A percentile compares a stretch with the other conserved stretches of the same genome.
Evolutionary conservation across 2,329 filamentous ascomycete species (phyloP).

Genomic region (Colletotrichum sp.): DNA sequence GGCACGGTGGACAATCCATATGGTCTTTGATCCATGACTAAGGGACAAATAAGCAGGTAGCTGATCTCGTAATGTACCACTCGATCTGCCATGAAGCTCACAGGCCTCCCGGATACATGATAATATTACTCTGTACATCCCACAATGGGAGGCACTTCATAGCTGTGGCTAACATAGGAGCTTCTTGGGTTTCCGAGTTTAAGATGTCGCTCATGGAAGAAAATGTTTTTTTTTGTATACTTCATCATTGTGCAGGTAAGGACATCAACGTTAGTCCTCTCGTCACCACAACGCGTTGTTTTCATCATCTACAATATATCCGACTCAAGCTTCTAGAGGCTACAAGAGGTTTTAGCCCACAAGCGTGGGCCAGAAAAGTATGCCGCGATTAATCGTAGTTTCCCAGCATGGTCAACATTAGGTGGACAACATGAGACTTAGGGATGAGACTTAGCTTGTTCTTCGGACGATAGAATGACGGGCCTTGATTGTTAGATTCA

Average conservation of each 20-base stretch:
- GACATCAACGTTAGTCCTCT: not conserved
- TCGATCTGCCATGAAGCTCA: not conserved
- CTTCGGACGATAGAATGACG: fast-evolving
- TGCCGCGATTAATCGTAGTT: not conserved
- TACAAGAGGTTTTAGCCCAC: fast-evolving
- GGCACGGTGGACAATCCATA: fast-evolving
- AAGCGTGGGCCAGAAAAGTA: fast-evolving
- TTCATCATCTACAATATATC: not conserved
- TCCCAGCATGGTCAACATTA: not conserved
- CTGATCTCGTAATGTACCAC: not conserved
- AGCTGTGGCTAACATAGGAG: fast-evolving
- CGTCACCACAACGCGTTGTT: not conserved
- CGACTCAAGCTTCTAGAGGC: fast-evolving
- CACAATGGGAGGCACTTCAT: not conserved
- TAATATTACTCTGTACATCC: not conserved
- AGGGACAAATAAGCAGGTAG: fast-evolving
- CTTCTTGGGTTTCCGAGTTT: fast-evolving
- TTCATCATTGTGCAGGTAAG: not conserved
- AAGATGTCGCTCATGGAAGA: not conserved
- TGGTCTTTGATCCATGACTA: not conserved
- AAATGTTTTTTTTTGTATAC: not conserved
- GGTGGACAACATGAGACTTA: not conserved
- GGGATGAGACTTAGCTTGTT: not conserved
- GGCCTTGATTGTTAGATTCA: not conserved
- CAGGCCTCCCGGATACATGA: not conserved